phyloP scores from a whole-genome alignment of 2,329 filamentous ascomycete species.

The Orbilia blumenaviensis region DNA sequence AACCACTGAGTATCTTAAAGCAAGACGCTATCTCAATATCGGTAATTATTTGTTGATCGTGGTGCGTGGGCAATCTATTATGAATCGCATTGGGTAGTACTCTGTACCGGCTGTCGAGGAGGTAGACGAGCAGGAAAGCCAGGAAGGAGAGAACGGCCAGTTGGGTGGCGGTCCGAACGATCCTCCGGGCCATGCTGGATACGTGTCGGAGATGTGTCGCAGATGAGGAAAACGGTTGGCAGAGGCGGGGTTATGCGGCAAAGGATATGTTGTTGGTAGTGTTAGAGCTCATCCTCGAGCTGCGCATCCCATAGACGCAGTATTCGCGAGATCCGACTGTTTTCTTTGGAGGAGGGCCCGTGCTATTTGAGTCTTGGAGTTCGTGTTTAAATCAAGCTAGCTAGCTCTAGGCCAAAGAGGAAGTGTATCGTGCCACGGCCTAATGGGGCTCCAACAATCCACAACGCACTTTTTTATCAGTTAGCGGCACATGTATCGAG shows the following conservation, averaged over 20 bases:
- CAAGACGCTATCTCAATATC: conserved; percentile 83
- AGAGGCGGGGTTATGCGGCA: conserved; percentile 8
- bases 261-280: conserved; percentile 15
- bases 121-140: conserved; percentile 76
- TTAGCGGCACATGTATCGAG: not conserved
- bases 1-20: conserved; percentile 72
- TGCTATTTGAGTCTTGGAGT: conserved; percentile 8
- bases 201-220: conserved; percentile 13
- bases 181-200: conserved; percentile 57
- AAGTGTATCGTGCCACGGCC: not conserved
- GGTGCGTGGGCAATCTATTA: conserved; percentile 84
- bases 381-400: conserved; percentile 18
- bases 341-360: not conserved
- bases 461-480: not conserved
- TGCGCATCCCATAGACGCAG: conserved; percentile 16
- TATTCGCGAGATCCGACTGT: not conserved
- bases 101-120: conserved; percentile 88
- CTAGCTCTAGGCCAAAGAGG: conserved; percentile 2
- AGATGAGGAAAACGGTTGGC: not conserved
- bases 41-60: conserved; percentile 83
- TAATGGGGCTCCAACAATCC: not conserved
- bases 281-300: conserved; percentile 46
- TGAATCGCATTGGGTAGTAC: conserved; percentile 87
- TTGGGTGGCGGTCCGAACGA: conserved; percentile 73
- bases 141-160: conserved; percentile 73